Percentiles rank a stretch among this genome's conserved stretches.
Evolutionary conservation across 148 eudicot species (phyloP).

Genomic region (Fagopyrum homotropicum): DNA sequence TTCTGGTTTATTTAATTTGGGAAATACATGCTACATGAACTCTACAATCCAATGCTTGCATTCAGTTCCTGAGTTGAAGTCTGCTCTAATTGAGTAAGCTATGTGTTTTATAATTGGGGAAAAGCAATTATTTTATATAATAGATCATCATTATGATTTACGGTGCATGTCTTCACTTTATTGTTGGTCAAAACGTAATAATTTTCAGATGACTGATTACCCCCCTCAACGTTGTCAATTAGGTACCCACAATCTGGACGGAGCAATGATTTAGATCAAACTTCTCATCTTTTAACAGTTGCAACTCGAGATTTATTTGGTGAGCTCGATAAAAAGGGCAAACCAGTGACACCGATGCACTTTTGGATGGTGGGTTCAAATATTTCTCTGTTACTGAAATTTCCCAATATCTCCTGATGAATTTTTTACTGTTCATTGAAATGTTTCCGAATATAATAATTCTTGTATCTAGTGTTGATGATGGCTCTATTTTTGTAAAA

Average conservation of each 20-base stretch:
- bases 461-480: background rate
- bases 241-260: constrained; percentile 81
- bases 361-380: constrained; percentile 69
- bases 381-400: constrained; percentile 1
- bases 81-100: constrained; percentile 67
- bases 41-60: constrained; percentile 91
- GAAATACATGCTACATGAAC: constrained; percentile 98
- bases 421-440: background rate
- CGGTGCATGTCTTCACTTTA: constrained; percentile 1
- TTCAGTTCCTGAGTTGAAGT: constrained; percentile 95
- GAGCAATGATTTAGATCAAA: constrained; percentile 69
- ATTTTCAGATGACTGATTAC: background rate
- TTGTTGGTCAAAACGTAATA: background rate
- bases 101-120: background rate
- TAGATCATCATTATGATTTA: background rate
- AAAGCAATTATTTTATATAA: background rate
- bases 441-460: background rate
- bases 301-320: constrained; percentile 81
- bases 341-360: constrained; percentile 94
- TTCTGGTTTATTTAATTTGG: constrained; percentile 84
- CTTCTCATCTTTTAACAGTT: constrained; percentile 84
- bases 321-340: constrained; percentile 86
- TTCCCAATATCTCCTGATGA: background rate
- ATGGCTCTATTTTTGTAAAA: background rate
- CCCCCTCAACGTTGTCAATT: constrained; percentile 15